Base-by-base conservation (phyloP, 140 eudicot species). In the Flaveria floridana region DNA sequence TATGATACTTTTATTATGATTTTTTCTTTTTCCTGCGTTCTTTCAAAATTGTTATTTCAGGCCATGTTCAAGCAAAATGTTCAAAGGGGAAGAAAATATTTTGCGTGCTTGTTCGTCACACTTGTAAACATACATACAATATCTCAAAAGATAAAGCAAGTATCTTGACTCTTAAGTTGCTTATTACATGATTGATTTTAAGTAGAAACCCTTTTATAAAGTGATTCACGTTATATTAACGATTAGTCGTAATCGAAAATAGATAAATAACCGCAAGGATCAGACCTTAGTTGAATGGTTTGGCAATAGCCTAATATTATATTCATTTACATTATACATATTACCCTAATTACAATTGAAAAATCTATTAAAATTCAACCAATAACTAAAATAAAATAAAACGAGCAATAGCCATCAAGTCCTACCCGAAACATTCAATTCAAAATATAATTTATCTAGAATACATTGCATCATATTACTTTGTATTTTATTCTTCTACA, bases 381-480 rank as follows among this genome's bases (percentile, higher is more conserved):
- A 37, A 65, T n/a, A 65, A n/a, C 25, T 34, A 15, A 6, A 55
- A 65, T n/a, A 50, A 12, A 50, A 50, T 50, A 50, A 50, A 50
- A 19, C 26, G 63, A 6, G 63, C 63, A 59, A 59, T n/a, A 34
- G 19, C 25, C 70, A 64, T 2, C 13, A 62, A 64, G 15, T n/a
- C 26, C 15, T n/a, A 65, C 70, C 23, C 13, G 14, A 65, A 65
- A 65, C 19, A 14, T 50, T 58, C 34, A 64, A n/a, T 75, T 75
- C 34, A 20, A 51, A 30, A 18, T 9, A 34, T 20, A 37, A 51
- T 13, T 14, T 44, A 15, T 41, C 13, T n/a, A 12, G 25, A 13
- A 74, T 19, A 65, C 65, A 34, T 65, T 0, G 41, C 41, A 34
- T 34, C 8, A 34, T 34, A 34, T 34, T 34, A 34, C 41, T 34